A percentile compares a stretch with the other conserved stretches of the same genome.
Evolutionary conservation across 306 rosid species (phyloP).

Genomic region (Heteromeles arbutifolia): DNA sequence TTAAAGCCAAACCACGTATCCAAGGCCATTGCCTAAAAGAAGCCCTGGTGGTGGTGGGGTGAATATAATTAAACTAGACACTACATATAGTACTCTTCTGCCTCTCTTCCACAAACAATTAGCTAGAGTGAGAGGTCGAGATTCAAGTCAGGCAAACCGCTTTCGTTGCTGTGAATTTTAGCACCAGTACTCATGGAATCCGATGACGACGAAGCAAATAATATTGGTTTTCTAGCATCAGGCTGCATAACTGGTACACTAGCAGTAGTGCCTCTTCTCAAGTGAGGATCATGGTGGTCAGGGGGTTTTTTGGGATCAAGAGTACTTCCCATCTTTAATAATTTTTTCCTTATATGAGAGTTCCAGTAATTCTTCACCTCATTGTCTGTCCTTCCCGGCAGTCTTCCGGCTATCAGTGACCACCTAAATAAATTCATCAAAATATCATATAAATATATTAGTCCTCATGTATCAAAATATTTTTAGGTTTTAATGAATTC

Average conservation of each 20-base stretch:
- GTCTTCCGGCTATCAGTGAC: slow-evolving; percentile 47
- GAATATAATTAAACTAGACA: neutral
- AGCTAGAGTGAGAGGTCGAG: slow-evolving; percentile 22
- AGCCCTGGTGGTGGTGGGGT: neutral
- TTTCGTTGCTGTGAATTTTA: neutral
- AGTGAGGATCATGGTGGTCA: neutral
- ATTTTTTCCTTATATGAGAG: slow-evolving; percentile 28
- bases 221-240: neutral
- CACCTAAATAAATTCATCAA: slow-evolving; percentile 22
- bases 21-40: slow-evolving; percentile 9
- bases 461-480: neutral
- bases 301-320: slow-evolving; percentile 2
- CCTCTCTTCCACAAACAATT: neutral
- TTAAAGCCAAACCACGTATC: neutral
- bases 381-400: slow-evolving; percentile 48
- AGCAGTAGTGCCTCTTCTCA: neutral
- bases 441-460: neutral
- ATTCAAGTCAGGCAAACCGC: slow-evolving; percentile 27
- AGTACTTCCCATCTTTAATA: neutral
- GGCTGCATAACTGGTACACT: neutral
- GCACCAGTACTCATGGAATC: neutral
- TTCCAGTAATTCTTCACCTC: slow-evolving; percentile 49
- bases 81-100: neutral
- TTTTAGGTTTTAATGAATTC: neutral
- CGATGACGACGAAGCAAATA: neutral